These are phyloP conservation scores for Didymella sp. DNA, from an alignment of 2,329 filamentous ascomycete genomes.

Conservation along the genomic window DNA sequence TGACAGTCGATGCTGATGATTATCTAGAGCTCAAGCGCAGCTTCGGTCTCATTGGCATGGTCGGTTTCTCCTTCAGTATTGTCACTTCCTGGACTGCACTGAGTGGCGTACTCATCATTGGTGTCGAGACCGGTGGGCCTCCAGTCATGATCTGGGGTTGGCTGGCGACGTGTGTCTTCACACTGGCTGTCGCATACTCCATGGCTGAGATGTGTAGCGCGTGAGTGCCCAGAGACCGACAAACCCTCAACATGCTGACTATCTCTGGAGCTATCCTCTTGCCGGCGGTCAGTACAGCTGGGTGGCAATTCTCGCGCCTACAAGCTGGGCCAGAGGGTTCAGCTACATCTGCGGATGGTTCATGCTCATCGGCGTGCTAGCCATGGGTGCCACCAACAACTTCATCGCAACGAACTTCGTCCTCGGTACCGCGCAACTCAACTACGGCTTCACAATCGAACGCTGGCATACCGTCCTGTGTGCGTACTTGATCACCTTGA, in stretches of 20 bases:
- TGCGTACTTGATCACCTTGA: slow-evolving; percentile 57
- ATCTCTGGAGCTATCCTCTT: slow-evolving; percentile 54
- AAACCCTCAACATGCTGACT: slow-evolving; percentile 7
- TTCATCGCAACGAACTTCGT: slow-evolving; percentile 64
- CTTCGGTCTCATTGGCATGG: slow-evolving; percentile 54
- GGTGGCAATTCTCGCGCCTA: slow-evolving; percentile 64
- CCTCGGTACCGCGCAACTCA: slow-evolving; percentile 62
- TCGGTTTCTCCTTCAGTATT: slow-evolving; percentile 66
- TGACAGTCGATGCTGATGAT: slow-evolving; percentile 15
- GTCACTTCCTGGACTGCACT: slow-evolving; percentile 66
- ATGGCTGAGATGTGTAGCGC: slow-evolving; percentile 66
- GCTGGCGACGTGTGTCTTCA: slow-evolving; percentile 60
- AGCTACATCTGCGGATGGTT: slow-evolving; percentile 52
- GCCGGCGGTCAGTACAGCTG: slow-evolving; percentile 65
- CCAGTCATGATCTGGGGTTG: slow-evolving; percentile 67
- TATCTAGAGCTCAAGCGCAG: slow-evolving; percentile 61
- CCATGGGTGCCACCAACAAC: slow-evolving; percentile 63
- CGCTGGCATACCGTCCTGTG: slow-evolving; percentile 64
- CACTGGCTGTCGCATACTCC: slow-evolving; percentile 62
- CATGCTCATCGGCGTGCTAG: slow-evolving; percentile 52
- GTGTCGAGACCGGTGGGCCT: slow-evolving; percentile 62
- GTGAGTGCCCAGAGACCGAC: slow-evolving; percentile 4
- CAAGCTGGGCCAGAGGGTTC: slow-evolving; percentile 43
- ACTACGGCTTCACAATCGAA: slow-evolving; percentile 60
- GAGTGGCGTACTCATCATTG: slow-evolving; percentile 63